A percentile compares a stretch with the other conserved stretches of the same genome.
Evolutionary conservation across 768 basidiomycete species (phyloP).

Genomic region (Sutorius australiensis): DNA sequence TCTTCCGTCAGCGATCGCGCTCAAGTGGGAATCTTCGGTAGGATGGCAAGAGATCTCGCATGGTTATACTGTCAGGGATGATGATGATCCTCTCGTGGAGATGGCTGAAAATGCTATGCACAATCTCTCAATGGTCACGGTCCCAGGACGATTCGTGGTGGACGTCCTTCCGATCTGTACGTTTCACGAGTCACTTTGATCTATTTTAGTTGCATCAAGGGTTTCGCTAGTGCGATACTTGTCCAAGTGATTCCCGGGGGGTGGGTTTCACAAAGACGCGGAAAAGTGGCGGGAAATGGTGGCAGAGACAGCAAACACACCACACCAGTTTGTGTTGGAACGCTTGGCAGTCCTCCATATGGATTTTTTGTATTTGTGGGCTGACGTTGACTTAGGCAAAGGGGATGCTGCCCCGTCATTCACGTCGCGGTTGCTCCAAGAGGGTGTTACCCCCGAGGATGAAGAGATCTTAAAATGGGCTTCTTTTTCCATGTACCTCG

Average conservation of each 20-base stretch:
- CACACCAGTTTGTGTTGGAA: conserved; percentile 10
- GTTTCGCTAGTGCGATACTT: conserved; percentile 9
- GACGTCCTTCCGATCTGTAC: conserved; percentile 10
- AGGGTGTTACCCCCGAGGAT: conserved; percentile 9
- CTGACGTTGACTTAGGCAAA: conserved; percentile 1
- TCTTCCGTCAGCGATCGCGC: not conserved
- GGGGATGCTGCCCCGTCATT: conserved; percentile 11
- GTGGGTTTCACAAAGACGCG: conserved; percentile 13
- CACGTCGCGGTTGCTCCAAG: conserved; percentile 9
- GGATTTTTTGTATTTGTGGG: not conserved
- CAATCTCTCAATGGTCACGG: conserved; percentile 3
- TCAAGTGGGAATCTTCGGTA: conserved; percentile 8
- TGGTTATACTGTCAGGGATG: conserved; percentile 32
- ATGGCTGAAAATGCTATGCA: conserved; percentile 23
- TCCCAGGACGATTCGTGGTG: conserved; percentile 10
- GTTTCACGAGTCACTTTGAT: not conserved
- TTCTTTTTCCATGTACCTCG: conserved; percentile 14
- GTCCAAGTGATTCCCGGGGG: conserved; percentile 22
- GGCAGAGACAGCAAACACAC: not conserved
- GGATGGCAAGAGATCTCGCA: conserved; percentile 33
- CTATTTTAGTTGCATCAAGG: not conserved
- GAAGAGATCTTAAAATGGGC: conserved; percentile 13
- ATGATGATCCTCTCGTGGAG: conserved; percentile 32
- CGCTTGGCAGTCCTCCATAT: conserved; percentile 8
- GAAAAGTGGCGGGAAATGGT: conserved; percentile 3